Percentiles rank a stretch among this genome's conserved stretches.
phyloP scores from a whole-genome alignment of 1,284 basidiomycete species.

The Apiotrichum laibachii region DNA sequence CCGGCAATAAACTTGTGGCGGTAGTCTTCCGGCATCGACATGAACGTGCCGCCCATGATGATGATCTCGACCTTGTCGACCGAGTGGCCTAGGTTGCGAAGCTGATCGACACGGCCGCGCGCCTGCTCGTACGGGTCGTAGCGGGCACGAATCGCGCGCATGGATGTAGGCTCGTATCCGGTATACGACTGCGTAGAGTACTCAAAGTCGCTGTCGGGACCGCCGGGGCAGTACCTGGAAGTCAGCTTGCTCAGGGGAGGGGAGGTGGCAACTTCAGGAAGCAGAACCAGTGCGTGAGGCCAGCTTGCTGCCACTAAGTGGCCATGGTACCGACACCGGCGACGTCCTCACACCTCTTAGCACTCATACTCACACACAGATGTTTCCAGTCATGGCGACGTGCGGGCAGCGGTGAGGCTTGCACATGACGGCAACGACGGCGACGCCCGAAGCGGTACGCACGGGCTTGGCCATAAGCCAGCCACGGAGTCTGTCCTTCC shows the following conservation, averaged over 20 bases:
- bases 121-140: constrained; percentile 99
- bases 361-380: constrained; percentile 77
- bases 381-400: constrained; percentile 99
- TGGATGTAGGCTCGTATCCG: constrained; percentile 95
- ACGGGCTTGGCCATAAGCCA: constrained; percentile 93
- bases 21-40: constrained; percentile 98
- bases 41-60: constrained; percentile 99
- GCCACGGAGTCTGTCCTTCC: constrained; percentile 86
- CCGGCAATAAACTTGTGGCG: constrained; percentile 91
- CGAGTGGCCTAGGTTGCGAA: constrained; percentile 89
- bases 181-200: constrained; percentile 99
- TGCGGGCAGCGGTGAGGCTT: constrained; percentile 99
- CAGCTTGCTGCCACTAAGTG: no score
- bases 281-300: no score
- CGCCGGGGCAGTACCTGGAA: constrained; percentile 92
- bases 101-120: constrained; percentile 87
- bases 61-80: constrained; percentile 99
- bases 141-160: constrained; percentile 95
- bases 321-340: no score
- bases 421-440: constrained; percentile 99
- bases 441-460: constrained; percentile 94
- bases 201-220: constrained; percentile 98
- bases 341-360: no score
- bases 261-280: no score
- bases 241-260: background rate